A percentile compares a stretch with the other conserved stretches of the same genome.
These are phyloP conservation scores for Phytophthora pisi DNA, from an alignment of 352 stramenopile genomes.

Conservation along the genomic window DNA sequence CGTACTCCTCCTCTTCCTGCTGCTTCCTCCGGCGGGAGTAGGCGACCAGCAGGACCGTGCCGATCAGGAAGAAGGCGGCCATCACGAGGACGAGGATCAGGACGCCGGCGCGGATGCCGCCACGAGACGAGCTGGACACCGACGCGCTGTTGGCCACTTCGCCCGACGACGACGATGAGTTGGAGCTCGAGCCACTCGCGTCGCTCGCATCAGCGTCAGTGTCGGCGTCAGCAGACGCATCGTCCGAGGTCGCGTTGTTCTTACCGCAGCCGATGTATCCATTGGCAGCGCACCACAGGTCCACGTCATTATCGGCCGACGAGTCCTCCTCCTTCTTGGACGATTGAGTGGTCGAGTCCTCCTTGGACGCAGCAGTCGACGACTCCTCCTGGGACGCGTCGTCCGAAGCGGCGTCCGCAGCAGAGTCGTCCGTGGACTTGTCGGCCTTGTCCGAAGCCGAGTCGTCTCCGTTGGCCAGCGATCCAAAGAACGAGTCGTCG, in stretches of 20 bases:
- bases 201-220: slow-evolving; percentile 5
- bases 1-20: slow-evolving; percentile 47
- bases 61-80: slow-evolving; percentile 61
- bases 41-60: slow-evolving; percentile 58
- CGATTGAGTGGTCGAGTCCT: slow-evolving; percentile 5
- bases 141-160: slow-evolving; percentile 9
- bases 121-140: slow-evolving; percentile 22
- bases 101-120: slow-evolving; percentile 46
- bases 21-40: slow-evolving; percentile 71
- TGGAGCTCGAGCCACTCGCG: slow-evolving; percentile 9
- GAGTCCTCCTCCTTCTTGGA: slow-evolving; percentile 1
- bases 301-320: not conserved
- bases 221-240: slow-evolving; percentile 7
- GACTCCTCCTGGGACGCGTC: slow-evolving; percentile 6
- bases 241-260: slow-evolving; percentile 5
- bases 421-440: slow-evolving; percentile 2
- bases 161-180: slow-evolving; percentile 11
- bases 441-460: not conserved
- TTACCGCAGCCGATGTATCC: not conserved
- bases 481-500: slow-evolving; percentile 11
- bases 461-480: not conserved
- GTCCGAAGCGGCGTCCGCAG: slow-evolving; percentile 2
- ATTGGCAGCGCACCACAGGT: not conserved
- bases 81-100: slow-evolving; percentile 71
- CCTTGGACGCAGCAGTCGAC: slow-evolving; percentile 1